Base-by-base conservation (phyloP, 768 basidiomycete species). In the Boletus tomentosulus region DNA sequence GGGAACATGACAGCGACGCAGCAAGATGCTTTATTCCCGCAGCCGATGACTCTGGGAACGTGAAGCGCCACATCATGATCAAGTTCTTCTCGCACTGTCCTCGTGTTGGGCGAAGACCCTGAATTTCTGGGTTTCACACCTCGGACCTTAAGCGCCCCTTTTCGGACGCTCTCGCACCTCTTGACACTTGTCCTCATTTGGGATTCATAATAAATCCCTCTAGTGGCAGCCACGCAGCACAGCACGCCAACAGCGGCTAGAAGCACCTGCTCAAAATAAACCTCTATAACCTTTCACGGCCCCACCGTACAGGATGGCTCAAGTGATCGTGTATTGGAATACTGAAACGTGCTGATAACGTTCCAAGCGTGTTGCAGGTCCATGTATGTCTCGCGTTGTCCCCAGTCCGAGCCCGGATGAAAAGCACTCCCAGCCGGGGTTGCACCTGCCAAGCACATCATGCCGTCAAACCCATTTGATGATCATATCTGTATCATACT, bases 111-210 rank as follows among this genome's bases (percentile, higher is more conserved):
- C 47, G 47, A 34, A 50, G 48, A 64, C 61, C 64, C 63, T 66
- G n/a, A 42, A 64, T 64, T 54, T 44, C 52, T 59, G 50, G 50
- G 53, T 55, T 49, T 52, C 55, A 15, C 50, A 15, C 50, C 34
- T 58, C 68, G 68, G 68, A 69, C 39, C 68, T 69, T 71, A 61
- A 48, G 63, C 68, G 69, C 68, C 70, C 68, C 60, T 61, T 69
- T 67, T 39, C 42, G 35, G 46, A 24, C 46, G 39, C 13, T 37
- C 49, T 56, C 55, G 43, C 57, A 52, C 50, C 19, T 19, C 19
- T 22, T 28, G 46, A 44, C 41, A 35, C 31, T 19, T 19, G 19
- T 19, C 19, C 19, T 6, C 45, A 22, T 46, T 31, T 46, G 3
- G 45, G 30, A 5, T 10, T 27, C 45, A 30, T 46, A 24, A 46